Evolutionary conservation across 371 early-diverging fungal genomes (phyloP), one percentile per base, ranked within the genome.

Genomic region (Zychaea mexicana): DNA sequence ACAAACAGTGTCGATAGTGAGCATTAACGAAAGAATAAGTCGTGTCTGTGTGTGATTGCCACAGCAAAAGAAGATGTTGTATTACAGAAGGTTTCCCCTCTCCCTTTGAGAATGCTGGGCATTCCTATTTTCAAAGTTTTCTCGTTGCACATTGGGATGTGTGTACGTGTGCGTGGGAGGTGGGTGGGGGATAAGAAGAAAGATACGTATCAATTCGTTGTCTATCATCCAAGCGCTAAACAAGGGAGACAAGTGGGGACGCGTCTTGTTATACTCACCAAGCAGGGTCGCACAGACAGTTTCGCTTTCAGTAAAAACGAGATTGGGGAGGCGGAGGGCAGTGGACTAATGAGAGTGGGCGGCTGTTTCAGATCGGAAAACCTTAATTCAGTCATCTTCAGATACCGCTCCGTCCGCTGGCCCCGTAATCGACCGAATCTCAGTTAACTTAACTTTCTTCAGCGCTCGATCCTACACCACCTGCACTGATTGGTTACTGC

Each of bases 311-410:
- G n/a, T n/a, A n/a, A n/a, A n/a, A n/a, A n/a, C n/a, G n/a, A n/a
- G n/a, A n/a, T n/a, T n/a, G n/a, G n/a, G n/a, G n/a, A n/a, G n/a
- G n/a, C n/a, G n/a, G n/a, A n/a, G n/a, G n/a, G n/a, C n/a, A n/a
- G n/a, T n/a, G n/a, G n/a, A n/a, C n/a, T n/a, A 30, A 54, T 33
- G 27, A 54, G 17, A 31, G 19, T 30, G 9, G 21, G 39, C 38
- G 24, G 22, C 21, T 32, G 57, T 57, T 57, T 57, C 57, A 57
- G 57, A 57, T 57, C 57, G 57, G 57, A 24, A 57, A 57, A 21
- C 27, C 28, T 57, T 22, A 49, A 49, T 49, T 24, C n/a, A 12
- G 45, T 45, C 5, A 45, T 45, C 49, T 38, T 36, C 26, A 57
- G 57, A 57, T 39, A 24, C 38, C 57, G 57, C 57, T 42, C 42